phyloP scores from a whole-genome alignment of 768 basidiomycete species.

The Naematelia aurantialba region DNA sequence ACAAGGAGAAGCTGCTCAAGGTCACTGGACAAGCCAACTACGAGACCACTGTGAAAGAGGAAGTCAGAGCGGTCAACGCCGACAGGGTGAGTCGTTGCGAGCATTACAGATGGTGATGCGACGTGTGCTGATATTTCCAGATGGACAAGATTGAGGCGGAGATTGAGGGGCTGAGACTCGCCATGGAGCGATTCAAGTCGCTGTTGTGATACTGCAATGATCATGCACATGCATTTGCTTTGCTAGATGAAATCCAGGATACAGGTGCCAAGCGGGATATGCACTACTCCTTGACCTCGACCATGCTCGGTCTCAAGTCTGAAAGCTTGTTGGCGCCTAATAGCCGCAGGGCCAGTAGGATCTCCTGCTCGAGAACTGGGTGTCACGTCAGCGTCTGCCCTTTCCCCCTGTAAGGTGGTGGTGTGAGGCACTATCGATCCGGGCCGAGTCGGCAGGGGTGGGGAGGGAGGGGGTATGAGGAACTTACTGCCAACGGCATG shows the following conservation, averaged over 20 bases:
- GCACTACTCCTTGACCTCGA: slow-evolving; percentile 49
- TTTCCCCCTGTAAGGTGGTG: no score
- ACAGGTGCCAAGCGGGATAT: not conserved
- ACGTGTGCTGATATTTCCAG: slow-evolving; percentile 50
- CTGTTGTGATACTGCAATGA: slow-evolving; percentile 17
- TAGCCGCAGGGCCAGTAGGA: slow-evolving; percentile 69
- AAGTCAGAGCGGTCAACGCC: slow-evolving; percentile 67
- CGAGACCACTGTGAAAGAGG: slow-evolving; percentile 70
- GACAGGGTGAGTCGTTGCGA: slow-evolving; percentile 65
- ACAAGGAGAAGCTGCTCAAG: slow-evolving; percentile 73
- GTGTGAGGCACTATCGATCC: no score
- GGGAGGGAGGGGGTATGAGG: not conserved
- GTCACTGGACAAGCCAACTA: slow-evolving; percentile 71
- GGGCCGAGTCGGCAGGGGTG: no score
- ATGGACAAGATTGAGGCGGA: slow-evolving; percentile 75
- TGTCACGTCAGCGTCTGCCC: not conserved
- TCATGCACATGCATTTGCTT: slow-evolving; percentile 5
- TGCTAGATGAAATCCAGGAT: not conserved
- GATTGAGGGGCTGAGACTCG: slow-evolving; percentile 65
- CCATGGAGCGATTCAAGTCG: slow-evolving; percentile 66
- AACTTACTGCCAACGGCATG: slow-evolving; percentile 45
- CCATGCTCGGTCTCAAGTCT: slow-evolving; percentile 72
- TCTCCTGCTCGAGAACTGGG: slow-evolving; percentile 68
- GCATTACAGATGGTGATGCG: slow-evolving; percentile 4
- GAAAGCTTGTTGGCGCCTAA: slow-evolving; percentile 65